phyloP scores from a whole-genome alignment of 768 basidiomycete species.

The Trametes punicea region DNA sequence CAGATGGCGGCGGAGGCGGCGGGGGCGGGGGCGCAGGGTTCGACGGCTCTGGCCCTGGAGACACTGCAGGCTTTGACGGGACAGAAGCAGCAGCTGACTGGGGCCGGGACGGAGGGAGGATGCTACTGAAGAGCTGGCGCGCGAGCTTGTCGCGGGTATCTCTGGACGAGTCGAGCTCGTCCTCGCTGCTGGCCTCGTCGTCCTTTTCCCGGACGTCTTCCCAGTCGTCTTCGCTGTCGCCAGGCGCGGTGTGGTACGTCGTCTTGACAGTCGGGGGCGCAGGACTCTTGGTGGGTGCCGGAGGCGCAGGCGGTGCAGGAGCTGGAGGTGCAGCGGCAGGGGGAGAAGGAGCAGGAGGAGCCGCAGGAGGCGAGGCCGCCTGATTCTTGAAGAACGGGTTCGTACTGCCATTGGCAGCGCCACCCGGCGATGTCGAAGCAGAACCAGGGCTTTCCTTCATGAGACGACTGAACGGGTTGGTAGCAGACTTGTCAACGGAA shows the following conservation, averaged over 20 bases:
- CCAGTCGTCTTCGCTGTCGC: slow-evolving; percentile 74
- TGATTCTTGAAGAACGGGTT: slow-evolving; percentile 76
- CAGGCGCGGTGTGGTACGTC: slow-evolving; percentile 60
- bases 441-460: slow-evolving; percentile 45
- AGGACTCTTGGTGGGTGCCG: slow-evolving; percentile 47
- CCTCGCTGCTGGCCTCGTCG: slow-evolving; percentile 70
- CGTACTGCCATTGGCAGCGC: slow-evolving; percentile 44
- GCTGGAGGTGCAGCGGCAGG: slow-evolving; percentile 33
- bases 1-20: slow-evolving; percentile 38
- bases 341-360: slow-evolving; percentile 36
- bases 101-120: slow-evolving; percentile 56
- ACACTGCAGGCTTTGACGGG: slow-evolving; percentile 22
- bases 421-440: slow-evolving; percentile 33
- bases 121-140: slow-evolving; percentile 70
- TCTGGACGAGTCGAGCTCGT: slow-evolving; percentile 69
- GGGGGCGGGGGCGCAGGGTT: slow-evolving; percentile 37
- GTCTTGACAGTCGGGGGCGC: slow-evolving; percentile 51
- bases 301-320: slow-evolving; percentile 33
- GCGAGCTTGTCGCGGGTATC: slow-evolving; percentile 70
- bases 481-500: slow-evolving; percentile 50
- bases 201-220: slow-evolving; percentile 75
- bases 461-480: slow-evolving; percentile 79
- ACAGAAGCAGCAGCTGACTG: slow-evolving; percentile 45
- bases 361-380: slow-evolving; percentile 37
- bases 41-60: slow-evolving; percentile 18